phyloP scores from a whole-genome alignment of 148 eudicot species.

The Pharnaceum exiguum region DNA sequence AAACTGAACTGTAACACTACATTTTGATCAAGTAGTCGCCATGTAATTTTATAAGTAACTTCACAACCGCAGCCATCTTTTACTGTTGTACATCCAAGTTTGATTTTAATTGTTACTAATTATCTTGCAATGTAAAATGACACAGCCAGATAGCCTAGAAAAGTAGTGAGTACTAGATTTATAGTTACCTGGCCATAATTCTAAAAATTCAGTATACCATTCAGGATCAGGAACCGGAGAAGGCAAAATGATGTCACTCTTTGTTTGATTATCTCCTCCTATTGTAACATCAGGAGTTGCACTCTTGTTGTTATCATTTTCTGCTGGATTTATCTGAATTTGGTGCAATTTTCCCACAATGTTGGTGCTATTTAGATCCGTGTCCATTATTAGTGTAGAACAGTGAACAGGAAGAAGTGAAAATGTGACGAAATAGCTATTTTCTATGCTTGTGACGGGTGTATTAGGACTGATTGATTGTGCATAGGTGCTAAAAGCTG shows the following conservation, averaged over 20 bases:
- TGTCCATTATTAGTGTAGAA: background rate
- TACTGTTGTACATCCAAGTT: no score
- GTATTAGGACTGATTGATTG: no score
- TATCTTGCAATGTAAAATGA: background rate
- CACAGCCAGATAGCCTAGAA: no score
- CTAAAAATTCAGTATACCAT: conserved; percentile 15
- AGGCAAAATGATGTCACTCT: background rate
- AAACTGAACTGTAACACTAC: no score
- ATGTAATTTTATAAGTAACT: no score
- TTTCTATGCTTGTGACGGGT: no score
- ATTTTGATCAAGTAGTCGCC: no score
- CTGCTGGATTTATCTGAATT: background rate
- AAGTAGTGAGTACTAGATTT: background rate
- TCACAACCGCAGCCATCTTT: no score
- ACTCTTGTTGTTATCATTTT: background rate
- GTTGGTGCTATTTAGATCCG: background rate
- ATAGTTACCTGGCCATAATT: conserved; percentile 19
- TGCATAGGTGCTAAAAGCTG: no score
- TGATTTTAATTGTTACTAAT: no score
- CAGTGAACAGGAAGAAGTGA: no score
- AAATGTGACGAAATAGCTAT: no score
- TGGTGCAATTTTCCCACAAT: background rate
- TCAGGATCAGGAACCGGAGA: background rate
- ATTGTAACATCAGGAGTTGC: background rate
- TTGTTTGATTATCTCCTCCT: conserved; percentile 3